phyloP scores from a whole-genome alignment of 2,329 filamentous ascomycete species.

The Apiospora phragmitis region DNA sequence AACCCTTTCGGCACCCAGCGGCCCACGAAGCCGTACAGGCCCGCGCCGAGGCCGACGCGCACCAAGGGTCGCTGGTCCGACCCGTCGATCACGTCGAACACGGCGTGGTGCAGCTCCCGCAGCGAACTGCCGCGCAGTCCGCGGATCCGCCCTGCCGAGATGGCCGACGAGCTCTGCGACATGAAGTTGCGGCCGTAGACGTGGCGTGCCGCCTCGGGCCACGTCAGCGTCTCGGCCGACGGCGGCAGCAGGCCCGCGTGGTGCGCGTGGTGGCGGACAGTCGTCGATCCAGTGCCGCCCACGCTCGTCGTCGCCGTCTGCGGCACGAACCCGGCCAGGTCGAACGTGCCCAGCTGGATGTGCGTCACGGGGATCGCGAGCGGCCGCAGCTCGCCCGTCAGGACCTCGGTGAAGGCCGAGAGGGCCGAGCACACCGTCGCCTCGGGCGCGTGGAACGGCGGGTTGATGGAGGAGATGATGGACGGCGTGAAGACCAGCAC shows the following conservation, averaged over 20 bases:
- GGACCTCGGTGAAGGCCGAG: slow-evolving; percentile 79
- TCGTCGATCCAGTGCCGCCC: neutral
- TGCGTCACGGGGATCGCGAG: slow-evolving; percentile 80
- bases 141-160: slow-evolving; percentile 57
- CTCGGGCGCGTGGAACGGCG: slow-evolving; percentile 82
- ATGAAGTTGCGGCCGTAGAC: slow-evolving; percentile 65
- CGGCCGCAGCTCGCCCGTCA: slow-evolving; percentile 76
- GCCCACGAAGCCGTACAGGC: slow-evolving; percentile 83
- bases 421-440: slow-evolving; percentile 83
- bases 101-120: slow-evolving; percentile 77
- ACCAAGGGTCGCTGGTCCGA: slow-evolving; percentile 62
- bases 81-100: slow-evolving; percentile 85
- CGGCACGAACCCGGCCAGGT: slow-evolving; percentile 69
- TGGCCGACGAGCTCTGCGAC: slow-evolving; percentile 53
- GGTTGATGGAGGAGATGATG: slow-evolving; percentile 77
- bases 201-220: slow-evolving; percentile 61
- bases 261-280: slow-evolving; percentile 33
- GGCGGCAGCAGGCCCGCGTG: slow-evolving; percentile 40
- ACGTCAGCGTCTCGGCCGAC: slow-evolving; percentile 56
- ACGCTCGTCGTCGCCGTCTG: neutral
- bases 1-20: slow-evolving; percentile 74
- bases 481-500: slow-evolving; percentile 78
- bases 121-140: slow-evolving; percentile 70
- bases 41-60: slow-evolving; percentile 81
- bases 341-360: slow-evolving; percentile 88